A percentile compares a stretch with the other conserved stretches of the same genome.
These are phyloP conservation scores for Penicillium lagena DNA, from an alignment of 495 filamentous ascomycete genomes.

Conservation along the genomic window DNA sequence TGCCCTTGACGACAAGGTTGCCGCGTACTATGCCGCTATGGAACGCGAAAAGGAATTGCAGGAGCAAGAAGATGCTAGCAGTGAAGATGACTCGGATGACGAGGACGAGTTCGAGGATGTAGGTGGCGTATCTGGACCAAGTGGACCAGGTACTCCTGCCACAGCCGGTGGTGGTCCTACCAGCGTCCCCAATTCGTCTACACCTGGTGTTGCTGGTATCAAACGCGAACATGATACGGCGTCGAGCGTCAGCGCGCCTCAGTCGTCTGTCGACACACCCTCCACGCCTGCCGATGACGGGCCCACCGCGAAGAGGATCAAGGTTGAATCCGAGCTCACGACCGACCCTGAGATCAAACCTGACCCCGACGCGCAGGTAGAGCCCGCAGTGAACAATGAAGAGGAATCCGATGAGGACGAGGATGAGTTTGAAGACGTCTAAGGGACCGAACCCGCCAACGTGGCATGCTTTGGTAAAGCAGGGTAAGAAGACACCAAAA, in stretches of 20 bases:
- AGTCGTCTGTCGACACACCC: conserved; percentile 37
- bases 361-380: conserved; percentile 7
- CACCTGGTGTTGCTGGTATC: conserved; percentile 16
- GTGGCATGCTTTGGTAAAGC: not conserved
- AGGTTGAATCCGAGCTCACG: conserved; percentile 19
- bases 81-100: conserved; percentile 43
- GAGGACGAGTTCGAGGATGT: conserved; percentile 48
- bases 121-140: conserved; percentile 30
- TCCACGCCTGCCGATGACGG: conserved; percentile 33
- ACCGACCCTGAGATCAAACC: conserved; percentile 4
- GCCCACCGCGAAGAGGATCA: conserved; percentile 38
- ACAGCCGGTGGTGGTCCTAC: conserved; percentile 19
- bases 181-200: conserved; percentile 18
- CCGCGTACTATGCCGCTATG: conserved; percentile 48
- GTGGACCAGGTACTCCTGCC: conserved; percentile 32
- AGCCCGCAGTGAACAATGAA: conserved; percentile 27
- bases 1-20: conserved; percentile 42
- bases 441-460: not conserved
- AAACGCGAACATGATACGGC: conserved; percentile 37
- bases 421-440: conserved; percentile 49
- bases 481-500: no score
- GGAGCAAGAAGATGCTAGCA: conserved; percentile 38
- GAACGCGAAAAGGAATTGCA: conserved; percentile 42
- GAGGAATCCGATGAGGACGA: conserved; percentile 48
- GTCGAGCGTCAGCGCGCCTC: conserved; percentile 35